A percentile compares a stretch with the other conserved stretches of the same genome.
Conservation (phyloP, 345 rosid species). For the Populus nigra region DNA sequence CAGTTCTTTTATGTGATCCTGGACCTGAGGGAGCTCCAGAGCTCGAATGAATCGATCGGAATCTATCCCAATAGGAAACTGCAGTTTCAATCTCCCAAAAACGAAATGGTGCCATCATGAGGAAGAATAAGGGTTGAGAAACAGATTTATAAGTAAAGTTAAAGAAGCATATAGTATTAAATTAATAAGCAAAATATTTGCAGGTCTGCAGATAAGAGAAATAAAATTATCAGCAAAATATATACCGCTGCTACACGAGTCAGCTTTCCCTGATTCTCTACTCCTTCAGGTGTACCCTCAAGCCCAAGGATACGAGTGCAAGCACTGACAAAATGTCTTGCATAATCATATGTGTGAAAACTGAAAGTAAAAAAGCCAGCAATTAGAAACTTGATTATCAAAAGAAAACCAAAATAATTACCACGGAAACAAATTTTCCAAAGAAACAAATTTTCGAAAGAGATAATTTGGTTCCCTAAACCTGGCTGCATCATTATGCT, state of each 20-base stretch:
- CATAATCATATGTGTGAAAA: constrained; percentile 60
- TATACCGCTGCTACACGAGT: constrained; percentile 55
- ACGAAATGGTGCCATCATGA: constrained; percentile 21
- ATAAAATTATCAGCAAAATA: constrained; percentile 16
- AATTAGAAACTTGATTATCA: constrained; percentile 1
- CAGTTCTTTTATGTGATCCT: constrained; percentile 51
- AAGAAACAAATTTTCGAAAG: constrained; percentile 1
- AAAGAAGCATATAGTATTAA: neutral
- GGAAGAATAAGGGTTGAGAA: constrained; percentile 18
- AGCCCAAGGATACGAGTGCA: constrained; percentile 65
- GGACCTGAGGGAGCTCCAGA: constrained; percentile 56
- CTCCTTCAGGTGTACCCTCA: constrained; percentile 69
- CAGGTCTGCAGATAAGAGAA: neutral
- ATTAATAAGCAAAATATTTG: constrained; percentile 4
- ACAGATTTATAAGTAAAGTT: neutral
- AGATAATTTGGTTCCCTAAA: neutral
- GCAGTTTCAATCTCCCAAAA: constrained; percentile 36
- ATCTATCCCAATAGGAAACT: constrained; percentile 68
- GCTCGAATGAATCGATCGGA: constrained; percentile 56
- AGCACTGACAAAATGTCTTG: constrained; percentile 65
- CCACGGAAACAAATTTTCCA: constrained; percentile 1
- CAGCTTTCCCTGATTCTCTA: constrained; percentile 61
- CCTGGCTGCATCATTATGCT: neutral
- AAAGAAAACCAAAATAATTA: neutral
- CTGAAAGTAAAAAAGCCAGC: constrained; percentile 26